Conservation (phyloP, 2,329 filamentous ascomycete genomes). For the Xylariales sp. region DNA sequence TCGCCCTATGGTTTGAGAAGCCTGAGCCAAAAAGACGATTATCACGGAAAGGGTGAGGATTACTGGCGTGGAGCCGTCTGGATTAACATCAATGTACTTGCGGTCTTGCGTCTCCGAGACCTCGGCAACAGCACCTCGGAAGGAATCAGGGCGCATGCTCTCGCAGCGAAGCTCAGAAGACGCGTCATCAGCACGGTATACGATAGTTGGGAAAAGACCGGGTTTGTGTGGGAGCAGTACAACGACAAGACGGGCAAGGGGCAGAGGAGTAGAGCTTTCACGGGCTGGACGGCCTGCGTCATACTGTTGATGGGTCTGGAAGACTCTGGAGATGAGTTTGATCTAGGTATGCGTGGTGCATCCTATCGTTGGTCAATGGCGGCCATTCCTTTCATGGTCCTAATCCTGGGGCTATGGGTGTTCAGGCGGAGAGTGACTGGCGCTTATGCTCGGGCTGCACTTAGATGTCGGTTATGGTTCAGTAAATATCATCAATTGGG, state of each 20-base stretch:
- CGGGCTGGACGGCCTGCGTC: slow-evolving; percentile 68
- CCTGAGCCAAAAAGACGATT: slow-evolving; percentile 12
- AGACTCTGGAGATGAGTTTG: neutral
- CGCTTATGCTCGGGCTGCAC: neutral
- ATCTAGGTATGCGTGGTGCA: neutral
- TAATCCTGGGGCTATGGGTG: neutral
- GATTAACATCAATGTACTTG: slow-evolving; percentile 32
- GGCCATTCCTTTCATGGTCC: neutral
- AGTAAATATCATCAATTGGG: too few species aligned
- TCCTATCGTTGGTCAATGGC: neutral
- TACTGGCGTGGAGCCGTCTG: slow-evolving; percentile 20
- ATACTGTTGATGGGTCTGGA: slow-evolving; percentile 68
- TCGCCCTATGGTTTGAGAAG: slow-evolving; percentile 15
- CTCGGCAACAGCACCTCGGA: slow-evolving; percentile 8
- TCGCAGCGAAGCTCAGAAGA: slow-evolving; percentile 16
- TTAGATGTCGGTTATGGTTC: neutral
- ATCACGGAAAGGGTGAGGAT: slow-evolving; percentile 15
- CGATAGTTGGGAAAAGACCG: slow-evolving; percentile 58
- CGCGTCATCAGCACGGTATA: slow-evolving; percentile 14
- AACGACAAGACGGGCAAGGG: slow-evolving; percentile 62
- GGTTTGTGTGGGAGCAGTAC: slow-evolving; percentile 71
- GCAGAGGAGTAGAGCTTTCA: slow-evolving; percentile 66
- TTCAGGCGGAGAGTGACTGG: neutral
- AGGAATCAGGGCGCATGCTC: slow-evolving; percentile 8
- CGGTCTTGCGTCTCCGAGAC: slow-evolving; percentile 51